phyloP scores from a whole-genome alignment of 225 moss, liverwort and hornwort species.

The Rhytidiadelphus loreus region DNA sequence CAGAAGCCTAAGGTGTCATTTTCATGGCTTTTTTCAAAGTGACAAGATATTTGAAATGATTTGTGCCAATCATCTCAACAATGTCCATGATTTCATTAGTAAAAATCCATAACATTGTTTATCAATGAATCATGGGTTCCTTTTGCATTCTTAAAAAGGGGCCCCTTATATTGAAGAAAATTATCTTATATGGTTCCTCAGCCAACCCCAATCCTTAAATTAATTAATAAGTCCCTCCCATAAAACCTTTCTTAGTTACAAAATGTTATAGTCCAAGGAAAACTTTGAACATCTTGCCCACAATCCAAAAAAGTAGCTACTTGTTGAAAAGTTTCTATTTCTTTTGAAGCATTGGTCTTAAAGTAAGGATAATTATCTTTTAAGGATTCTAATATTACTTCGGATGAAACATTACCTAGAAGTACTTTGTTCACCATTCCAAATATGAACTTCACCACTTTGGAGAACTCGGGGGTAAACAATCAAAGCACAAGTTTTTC shows the following conservation, averaged over 20 bases:
- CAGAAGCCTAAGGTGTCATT: too few species aligned
- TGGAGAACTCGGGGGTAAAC: neutral
- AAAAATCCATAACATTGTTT: neutral
- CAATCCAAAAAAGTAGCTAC: neutral
- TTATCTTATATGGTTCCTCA: neutral
- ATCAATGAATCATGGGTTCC: neutral
- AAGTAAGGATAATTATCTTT: neutral
- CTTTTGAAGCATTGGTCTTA: neutral
- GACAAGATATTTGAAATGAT: neutral
- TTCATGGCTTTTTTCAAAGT: neutral
- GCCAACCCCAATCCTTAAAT: neutral
- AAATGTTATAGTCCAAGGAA: rapidly evolving
- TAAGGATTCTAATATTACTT: neutral
- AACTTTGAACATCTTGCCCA: rapidly evolving
- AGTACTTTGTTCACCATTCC: neutral
- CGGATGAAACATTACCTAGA: neutral
- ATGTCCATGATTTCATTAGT: neutral
- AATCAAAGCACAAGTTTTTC: neutral
- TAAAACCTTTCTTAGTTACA: too few species aligned
- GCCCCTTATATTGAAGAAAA: rapidly evolving
- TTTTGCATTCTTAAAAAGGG: neutral
- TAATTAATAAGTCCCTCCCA: neutral
- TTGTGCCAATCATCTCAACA: neutral
- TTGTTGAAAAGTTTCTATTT: neutral
- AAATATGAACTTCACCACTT: neutral